Evolutionary conservation across 2,329 filamentous ascomycete genomes (phyloP), one percentile per base, ranked within the genome.

Genomic region (Fusarium transvaalense): DNA sequence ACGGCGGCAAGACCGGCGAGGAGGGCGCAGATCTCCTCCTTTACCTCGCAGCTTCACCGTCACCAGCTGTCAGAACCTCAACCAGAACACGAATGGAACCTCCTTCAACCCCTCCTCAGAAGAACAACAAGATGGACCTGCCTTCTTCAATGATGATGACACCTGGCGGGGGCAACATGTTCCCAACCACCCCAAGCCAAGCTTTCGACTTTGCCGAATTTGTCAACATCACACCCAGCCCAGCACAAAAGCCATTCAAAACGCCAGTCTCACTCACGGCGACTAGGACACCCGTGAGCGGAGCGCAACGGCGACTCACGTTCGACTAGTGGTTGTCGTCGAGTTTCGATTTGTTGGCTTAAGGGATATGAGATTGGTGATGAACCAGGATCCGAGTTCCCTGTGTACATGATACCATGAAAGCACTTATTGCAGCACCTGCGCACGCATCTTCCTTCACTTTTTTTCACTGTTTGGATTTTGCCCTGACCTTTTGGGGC

Each of bases 151-250:
- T 95, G 88, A 95, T 96, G 92, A 91, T 88, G n/a, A 96, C 93
- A 13, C 92, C 92, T 3, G 89, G 90, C 54, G 91, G 90, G 39
- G 87, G 88, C 64, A 91, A 89, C 74, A 79, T 91, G 46, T 88
- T 89, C 74, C 88, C 91, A 52, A 89, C 88, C 67, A 98, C 95
- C 1, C 95, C 95, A 0, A 91, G 91, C 17, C 92, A 94, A 76
- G 82, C 79, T 47, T 97, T 98, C 79, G 97, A 98, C 82, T 97
- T 98, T 81, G 89, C 94, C 53, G 96, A 99, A 77, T 99, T 97
- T 80, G 91, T 98, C 77, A 97, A 98, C 80, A 95, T 98, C 78
- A 97, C 96, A 9, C 96, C 96, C 1, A 97, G 93, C 76, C 96
- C 96, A 21, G 96, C 93, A 27, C 96, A 97, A 81, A 93, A 89